A percentile compares a stretch with the other conserved stretches of the same genome.
These are phyloP conservation scores for Tetradesmus obliquus DNA, from an alignment of 139 green algal genomes.

Conservation along the genomic window DNA sequence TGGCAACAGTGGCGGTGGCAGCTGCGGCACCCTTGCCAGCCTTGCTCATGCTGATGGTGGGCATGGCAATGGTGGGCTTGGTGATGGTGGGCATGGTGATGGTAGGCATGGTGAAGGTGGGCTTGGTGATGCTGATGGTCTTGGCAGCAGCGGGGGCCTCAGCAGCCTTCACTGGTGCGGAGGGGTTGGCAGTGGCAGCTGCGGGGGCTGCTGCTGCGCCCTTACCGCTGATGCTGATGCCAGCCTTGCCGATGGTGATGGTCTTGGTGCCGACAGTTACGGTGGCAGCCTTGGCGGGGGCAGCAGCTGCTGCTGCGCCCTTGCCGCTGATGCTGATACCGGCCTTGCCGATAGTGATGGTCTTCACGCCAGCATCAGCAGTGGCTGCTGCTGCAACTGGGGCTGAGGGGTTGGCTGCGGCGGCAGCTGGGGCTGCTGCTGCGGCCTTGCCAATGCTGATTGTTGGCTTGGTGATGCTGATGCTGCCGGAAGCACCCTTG, in stretches of 20 bases:
- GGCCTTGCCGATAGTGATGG: not conserved
- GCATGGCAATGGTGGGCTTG: not conserved
- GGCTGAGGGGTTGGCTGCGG: not conserved
- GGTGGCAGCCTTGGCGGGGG: not conserved
- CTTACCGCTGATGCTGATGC: not conserved
- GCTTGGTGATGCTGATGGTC: not conserved
- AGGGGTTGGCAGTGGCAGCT: not conserved
- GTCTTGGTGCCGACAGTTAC: not conserved
- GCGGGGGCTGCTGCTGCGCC: not conserved
- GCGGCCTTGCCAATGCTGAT: not conserved
- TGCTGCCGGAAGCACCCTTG: slow-evolving; percentile 9
- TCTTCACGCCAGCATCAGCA: not conserved
- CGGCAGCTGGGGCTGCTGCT: not conserved
- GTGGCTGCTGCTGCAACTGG: not conserved
- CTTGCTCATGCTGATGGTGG: not conserved
- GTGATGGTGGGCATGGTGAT: not conserved
- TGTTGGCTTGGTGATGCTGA: slow-evolving; percentile 11
- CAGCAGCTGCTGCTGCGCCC: not conserved
- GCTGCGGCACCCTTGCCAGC: not conserved
- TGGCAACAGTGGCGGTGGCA: not conserved
- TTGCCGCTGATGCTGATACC: not conserved
- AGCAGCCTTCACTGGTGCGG: not conserved
- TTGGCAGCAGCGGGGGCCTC: not conserved
- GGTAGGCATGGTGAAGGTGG: not conserved
- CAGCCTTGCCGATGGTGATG: not conserved